Evolutionary conservation across 2,329 filamentous ascomycete species (phyloP).

Genomic region (Hirsutella thompsonii): DNA sequence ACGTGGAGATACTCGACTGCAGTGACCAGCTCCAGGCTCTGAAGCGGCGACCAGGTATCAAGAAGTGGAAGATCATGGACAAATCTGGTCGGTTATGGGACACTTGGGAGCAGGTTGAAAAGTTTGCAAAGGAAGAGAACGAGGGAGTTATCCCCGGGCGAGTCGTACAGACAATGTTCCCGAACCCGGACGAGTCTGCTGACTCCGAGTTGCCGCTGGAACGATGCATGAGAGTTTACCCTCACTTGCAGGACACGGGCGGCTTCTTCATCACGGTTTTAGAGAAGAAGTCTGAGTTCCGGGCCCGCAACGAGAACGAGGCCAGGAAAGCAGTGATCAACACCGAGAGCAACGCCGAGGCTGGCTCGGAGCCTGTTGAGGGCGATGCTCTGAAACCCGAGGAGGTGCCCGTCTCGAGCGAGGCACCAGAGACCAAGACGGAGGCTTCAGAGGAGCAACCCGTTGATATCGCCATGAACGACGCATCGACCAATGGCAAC

Average conservation of each 20-base stretch:
- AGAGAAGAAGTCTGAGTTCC: constrained; percentile 82
- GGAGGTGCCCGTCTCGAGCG: constrained; percentile 2
- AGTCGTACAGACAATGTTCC: constrained; percentile 75
- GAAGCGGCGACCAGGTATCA: constrained; percentile 65
- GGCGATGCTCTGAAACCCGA: constrained; percentile 1
- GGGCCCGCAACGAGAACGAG: constrained; percentile 56
- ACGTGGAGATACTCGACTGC: constrained; percentile 77
- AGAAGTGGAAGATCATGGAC: constrained; percentile 83
- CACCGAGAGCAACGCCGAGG: constrained; percentile 3
- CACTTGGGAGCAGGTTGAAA: constrained; percentile 70
- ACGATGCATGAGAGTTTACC: constrained; percentile 86
- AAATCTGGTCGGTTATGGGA: constrained; percentile 69
- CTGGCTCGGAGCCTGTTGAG: constrained; percentile 2
- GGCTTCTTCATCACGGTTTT: constrained; percentile 96
- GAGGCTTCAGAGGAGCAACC: constrained; percentile 17
- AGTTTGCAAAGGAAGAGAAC: constrained; percentile 47
- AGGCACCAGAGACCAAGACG: constrained; percentile 14
- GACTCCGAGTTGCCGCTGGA: constrained; percentile 64
- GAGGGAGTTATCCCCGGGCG: constrained; percentile 46
- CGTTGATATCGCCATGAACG: constrained; percentile 9
- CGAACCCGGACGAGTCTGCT: constrained; percentile 38
- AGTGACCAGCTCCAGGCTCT: constrained; percentile 64
- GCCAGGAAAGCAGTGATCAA: constrained; percentile 19
- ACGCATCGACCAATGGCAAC: constrained; percentile 12
- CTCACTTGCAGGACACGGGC: constrained; percentile 90